phyloP scores from a whole-genome alignment of 73 alveolate genomes.

The Paramecium tetraurelia region DNA sequence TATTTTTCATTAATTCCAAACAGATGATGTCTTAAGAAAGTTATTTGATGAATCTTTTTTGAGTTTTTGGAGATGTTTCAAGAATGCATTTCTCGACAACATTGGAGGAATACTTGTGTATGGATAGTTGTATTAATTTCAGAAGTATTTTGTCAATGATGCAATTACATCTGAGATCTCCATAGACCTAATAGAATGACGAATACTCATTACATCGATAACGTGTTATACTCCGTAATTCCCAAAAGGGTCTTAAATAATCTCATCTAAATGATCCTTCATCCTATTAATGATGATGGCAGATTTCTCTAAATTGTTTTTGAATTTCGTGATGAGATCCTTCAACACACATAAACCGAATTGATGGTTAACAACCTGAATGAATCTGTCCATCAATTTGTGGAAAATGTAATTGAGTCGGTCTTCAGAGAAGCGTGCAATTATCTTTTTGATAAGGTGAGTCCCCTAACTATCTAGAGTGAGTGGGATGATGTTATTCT shows the following conservation, averaged over 20 bases:
- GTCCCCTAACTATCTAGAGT: conserved; percentile 23
- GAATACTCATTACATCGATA: background rate
- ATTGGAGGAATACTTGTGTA: conserved; percentile 40
- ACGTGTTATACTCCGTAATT: conserved; percentile 43
- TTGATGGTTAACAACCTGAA: background rate
- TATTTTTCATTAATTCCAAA: conserved; percentile 34
- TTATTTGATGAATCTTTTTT: conserved; percentile 3
- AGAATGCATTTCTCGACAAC: conserved; percentile 30
- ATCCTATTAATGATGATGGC: background rate
- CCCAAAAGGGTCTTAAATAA: conserved; percentile 50
- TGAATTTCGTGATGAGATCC: conserved; percentile 12
- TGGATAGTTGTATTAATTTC: background rate
- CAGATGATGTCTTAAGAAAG: background rate
- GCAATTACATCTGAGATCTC: background rate
- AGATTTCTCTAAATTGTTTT: background rate
- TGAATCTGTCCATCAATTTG: conserved; percentile 4
- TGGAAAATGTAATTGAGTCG: background rate
- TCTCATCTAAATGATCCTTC: conserved; percentile 10
- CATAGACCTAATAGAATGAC: background rate
- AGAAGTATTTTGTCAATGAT: background rate
- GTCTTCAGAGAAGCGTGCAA: conserved; percentile 27
- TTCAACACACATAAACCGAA: conserved; percentile 40
- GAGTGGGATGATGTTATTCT: background rate
- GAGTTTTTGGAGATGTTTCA: conserved; percentile 12
- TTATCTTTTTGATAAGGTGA: conserved; percentile 15